Percentiles rank a stretch among this genome's conserved stretches.
Evolutionary conservation across 768 basidiomycete species (phyloP).

Genomic region (Rhizopogon rudus): DNA sequence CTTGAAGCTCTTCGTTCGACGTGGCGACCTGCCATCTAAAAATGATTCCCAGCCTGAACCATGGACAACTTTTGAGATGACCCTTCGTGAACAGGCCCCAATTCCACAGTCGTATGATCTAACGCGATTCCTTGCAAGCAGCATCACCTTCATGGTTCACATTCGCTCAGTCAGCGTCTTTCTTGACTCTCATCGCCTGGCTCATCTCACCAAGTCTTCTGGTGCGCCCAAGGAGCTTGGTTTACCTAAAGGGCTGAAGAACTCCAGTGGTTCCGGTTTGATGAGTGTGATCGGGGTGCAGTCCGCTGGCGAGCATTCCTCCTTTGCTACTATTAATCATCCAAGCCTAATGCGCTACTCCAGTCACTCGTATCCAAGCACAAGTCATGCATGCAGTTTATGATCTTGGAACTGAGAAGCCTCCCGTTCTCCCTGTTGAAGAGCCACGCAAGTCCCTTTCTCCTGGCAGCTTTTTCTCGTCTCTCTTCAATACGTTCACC

Average conservation of each 20-base stretch:
- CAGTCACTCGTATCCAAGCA: conserved; percentile 74
- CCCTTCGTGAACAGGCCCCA: conserved; percentile 71
- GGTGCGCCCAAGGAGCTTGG: conserved; percentile 46
- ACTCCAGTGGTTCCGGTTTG: conserved; percentile 48
- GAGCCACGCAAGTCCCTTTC: conserved; percentile 23
- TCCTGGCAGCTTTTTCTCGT: conserved; percentile 43
- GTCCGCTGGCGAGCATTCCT: conserved; percentile 46
- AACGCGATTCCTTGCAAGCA: conserved; percentile 83
- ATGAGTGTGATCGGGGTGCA: conserved; percentile 70
- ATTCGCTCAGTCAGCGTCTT: conserved; percentile 75
- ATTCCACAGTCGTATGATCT: conserved; percentile 86
- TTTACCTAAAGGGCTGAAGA: conserved; percentile 53
- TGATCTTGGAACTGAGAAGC: conserved; percentile 57
- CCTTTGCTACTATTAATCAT: not conserved
- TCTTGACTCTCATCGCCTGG: conserved; percentile 74
- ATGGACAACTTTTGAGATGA: conserved; percentile 93
- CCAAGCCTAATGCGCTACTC: conserved; percentile 1
- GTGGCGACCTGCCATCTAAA: conserved; percentile 54
- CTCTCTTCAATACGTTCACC: conserved; percentile 23
- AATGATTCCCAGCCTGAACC: conserved; percentile 28
- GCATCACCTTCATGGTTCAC: conserved; percentile 88
- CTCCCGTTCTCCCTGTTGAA: conserved; percentile 30
- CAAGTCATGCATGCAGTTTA: conserved; percentile 81
- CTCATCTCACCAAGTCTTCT: conserved; percentile 57
- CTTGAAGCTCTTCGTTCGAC: conserved; percentile 71